A percentile compares a stretch with the other conserved stretches of the same genome.
Evolutionary conservation across 2,329 filamentous ascomycete species (phyloP).

Genomic region (Neonectria hederae): DNA sequence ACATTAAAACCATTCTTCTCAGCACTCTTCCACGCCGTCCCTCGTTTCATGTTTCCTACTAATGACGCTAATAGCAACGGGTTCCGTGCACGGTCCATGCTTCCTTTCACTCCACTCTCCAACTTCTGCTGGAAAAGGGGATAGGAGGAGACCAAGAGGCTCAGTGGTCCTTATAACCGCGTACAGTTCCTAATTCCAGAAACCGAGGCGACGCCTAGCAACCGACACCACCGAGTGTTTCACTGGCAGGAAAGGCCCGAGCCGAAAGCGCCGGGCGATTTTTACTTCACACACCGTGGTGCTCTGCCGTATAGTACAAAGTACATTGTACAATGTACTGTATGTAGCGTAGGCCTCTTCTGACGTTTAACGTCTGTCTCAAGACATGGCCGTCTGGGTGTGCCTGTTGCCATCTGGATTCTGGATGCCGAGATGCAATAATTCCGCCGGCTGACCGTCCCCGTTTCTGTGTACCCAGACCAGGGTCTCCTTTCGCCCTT

Average conservation of each 20-base stretch:
- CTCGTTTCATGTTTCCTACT: conserved; percentile 44
- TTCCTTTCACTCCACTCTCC: conserved; percentile 28
- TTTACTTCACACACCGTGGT: not conserved
- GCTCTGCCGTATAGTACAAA: not conserved
- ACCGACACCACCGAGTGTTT: conserved; percentile 4
- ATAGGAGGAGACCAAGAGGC: not conserved
- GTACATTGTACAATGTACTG: not conserved
- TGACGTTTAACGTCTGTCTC: conserved; percentile 9
- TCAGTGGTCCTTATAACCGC: not conserved
- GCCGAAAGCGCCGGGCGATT: conserved; percentile 9
- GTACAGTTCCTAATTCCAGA: conserved; percentile 2
- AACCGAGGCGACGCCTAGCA: conserved; percentile 8
- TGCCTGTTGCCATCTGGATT: not conserved
- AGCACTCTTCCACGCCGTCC: conserved; percentile 21
- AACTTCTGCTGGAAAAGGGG: conserved; percentile 10
- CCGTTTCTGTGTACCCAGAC: not conserved
- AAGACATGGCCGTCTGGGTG: not conserved
- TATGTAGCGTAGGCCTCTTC: not conserved
- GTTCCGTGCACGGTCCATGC: conserved; percentile 31
- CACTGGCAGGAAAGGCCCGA: conserved; percentile 9
- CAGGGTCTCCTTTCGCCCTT: conserved; percentile 1
- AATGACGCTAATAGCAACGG: conserved; percentile 38
- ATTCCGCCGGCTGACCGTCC: not conserved
- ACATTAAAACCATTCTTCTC: conserved; percentile 31
- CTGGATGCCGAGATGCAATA: not conserved